These are phyloP conservation scores for Colletotrichum cuscutae DNA, from an alignment of 2,329 filamentous ascomycete species.

Conservation along the genomic window DNA sequence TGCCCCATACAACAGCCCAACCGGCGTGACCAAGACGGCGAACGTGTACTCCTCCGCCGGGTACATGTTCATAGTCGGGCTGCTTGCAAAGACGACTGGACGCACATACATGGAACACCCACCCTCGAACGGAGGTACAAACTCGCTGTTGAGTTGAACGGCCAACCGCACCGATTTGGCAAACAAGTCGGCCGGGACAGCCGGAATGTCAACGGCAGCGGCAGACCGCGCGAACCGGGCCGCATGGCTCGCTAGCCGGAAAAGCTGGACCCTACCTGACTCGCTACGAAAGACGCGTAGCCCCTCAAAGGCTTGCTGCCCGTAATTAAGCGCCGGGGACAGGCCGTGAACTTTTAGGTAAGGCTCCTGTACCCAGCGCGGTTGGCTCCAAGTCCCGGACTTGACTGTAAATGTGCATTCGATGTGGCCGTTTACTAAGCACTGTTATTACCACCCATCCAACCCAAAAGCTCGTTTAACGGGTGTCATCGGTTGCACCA, in stretches of 20 bases:
- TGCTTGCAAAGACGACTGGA: slow-evolving; percentile 69
- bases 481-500: neutral
- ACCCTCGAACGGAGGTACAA: slow-evolving; percentile 71
- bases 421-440: neutral
- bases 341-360: neutral
- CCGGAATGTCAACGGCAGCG: slow-evolving; percentile 65
- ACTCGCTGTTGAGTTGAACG: slow-evolving; percentile 73
- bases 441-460: neutral
- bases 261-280: neutral
- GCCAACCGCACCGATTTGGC: slow-evolving; percentile 67
- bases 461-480: neutral
- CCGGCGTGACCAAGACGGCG: slow-evolving; percentile 70
- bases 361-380: neutral
- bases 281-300: neutral
- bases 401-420: neutral
- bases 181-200: slow-evolving; percentile 68
- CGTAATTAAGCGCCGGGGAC: neutral
- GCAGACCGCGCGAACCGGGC: neutral
- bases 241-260: neutral
- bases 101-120: slow-evolving; percentile 75
- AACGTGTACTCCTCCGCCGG: slow-evolving; percentile 71
- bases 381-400: neutral
- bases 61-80: neutral
- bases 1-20: slow-evolving; percentile 55
- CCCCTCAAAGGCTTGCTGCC: neutral